Percentiles rank a stretch among this genome's conserved stretches.
phyloP scores from a whole-genome alignment of 768 basidiomycete genomes.

The Phanerochaete carnosa region DNA sequence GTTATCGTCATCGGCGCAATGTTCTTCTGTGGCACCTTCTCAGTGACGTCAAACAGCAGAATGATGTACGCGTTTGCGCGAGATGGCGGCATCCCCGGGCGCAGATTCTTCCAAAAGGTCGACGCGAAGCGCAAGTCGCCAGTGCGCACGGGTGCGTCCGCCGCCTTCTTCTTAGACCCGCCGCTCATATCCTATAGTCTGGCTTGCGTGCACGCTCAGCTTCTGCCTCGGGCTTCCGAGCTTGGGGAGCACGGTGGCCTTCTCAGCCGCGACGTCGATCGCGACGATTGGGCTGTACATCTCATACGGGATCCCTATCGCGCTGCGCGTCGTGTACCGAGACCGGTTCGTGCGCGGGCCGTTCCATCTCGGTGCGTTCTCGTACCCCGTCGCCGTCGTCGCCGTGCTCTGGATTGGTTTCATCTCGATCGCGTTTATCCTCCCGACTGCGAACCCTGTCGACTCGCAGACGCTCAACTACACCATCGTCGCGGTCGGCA shows the following conservation, averaged over 20 bases:
- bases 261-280: constrained; percentile 52
- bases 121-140: constrained; percentile 57
- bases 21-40: constrained; percentile 79
- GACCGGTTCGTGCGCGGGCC: constrained; percentile 62
- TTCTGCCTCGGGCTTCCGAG: constrained; percentile 75
- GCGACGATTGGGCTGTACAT: constrained; percentile 77
- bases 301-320: constrained; percentile 77
- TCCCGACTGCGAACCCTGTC: constrained; percentile 70
- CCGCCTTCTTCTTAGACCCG: neutral
- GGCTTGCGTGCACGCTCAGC: constrained; percentile 75
- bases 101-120: constrained; percentile 64
- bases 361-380: constrained; percentile 66
- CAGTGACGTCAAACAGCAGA: constrained; percentile 72
- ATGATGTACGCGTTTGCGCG: constrained; percentile 85
- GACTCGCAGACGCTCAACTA: constrained; percentile 73
- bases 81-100: constrained; percentile 71
- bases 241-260: constrained; percentile 70
- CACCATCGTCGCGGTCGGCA: constrained; percentile 70
- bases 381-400: constrained; percentile 51
- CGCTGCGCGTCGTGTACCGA: constrained; percentile 59
- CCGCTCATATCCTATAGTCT: constrained; percentile 40
- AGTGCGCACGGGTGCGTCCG: constrained; percentile 55
- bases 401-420: constrained; percentile 70
- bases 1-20: constrained; percentile 68
- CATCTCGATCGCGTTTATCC: constrained; percentile 71